phyloP scores from a whole-genome alignment of 1,284 basidiomycete genomes.

The Gymnopus androsaceus region DNA sequence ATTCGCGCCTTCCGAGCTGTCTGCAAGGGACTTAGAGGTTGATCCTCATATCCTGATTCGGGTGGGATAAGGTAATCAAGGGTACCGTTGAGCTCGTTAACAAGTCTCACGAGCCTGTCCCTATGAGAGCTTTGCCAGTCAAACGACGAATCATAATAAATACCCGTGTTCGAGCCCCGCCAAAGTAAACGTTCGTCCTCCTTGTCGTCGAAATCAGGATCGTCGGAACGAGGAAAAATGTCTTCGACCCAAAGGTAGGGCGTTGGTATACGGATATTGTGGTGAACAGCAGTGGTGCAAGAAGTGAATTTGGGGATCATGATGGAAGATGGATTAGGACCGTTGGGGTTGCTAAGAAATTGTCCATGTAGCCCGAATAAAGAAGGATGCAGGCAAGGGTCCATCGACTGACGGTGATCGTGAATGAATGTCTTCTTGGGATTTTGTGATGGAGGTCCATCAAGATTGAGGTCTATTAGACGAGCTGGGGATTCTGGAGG shows the following conservation, averaged over 20 bases:
- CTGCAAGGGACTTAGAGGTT: conserved; percentile 45
- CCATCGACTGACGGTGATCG: conserved; percentile 55
- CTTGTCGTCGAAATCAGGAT: conserved; percentile 59
- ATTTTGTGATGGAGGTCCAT: conserved; percentile 24
- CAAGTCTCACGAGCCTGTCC: conserved; percentile 37
- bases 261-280: conserved; percentile 59
- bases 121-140: conserved; percentile 57
- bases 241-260: conserved; percentile 48
- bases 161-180: conserved; percentile 70
- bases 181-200: conserved; percentile 56
- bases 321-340: conserved; percentile 48
- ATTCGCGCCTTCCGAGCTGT: conserved; percentile 37
- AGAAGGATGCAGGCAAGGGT: conserved; percentile 60
- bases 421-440: conserved; percentile 53
- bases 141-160: conserved; percentile 42
- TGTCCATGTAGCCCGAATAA: conserved; percentile 54
- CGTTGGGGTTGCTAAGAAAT: conserved; percentile 53
- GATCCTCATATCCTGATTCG: conserved; percentile 17
- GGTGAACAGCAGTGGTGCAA: conserved; percentile 57
- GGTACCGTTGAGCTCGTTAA: conserved; percentile 35
- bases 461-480: conserved; percentile 30
- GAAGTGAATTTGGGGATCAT: conserved; percentile 60
- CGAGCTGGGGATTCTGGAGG: conserved; percentile 40
- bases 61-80: conserved; percentile 28
- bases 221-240: conserved; percentile 38